These are phyloP conservation scores for Herpetomonas samuelpessoai DNA, from an alignment of 208 protist species.

Conservation along the genomic window DNA sequence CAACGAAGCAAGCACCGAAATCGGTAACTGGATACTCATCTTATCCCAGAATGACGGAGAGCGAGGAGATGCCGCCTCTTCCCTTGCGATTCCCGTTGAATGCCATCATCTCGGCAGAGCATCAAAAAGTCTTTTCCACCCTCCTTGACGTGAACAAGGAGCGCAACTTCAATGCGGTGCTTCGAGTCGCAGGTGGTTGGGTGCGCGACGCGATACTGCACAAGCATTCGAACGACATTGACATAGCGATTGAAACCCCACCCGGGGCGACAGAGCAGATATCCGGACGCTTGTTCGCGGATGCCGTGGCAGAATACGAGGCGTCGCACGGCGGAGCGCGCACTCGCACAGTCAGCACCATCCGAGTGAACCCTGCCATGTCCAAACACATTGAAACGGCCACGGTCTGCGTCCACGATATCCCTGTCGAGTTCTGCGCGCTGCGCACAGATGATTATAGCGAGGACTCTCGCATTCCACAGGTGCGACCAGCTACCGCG, in stretches of 20 bases:
- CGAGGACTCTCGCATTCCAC: constrained; percentile 89
- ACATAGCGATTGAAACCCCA: constrained; percentile 95
- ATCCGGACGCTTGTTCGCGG: constrained; percentile 91
- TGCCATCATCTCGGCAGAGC: constrained; percentile 42
- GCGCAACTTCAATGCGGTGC: constrained; percentile 47
- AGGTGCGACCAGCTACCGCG: constrained; percentile 70
- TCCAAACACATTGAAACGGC: constrained; percentile 99
- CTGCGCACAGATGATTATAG: constrained; percentile 94
- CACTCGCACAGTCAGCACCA: constrained; percentile 87
- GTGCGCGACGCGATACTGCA: constrained; percentile 96
- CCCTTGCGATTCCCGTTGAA: constrained; percentile 37
- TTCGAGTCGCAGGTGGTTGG: constrained; percentile 97
- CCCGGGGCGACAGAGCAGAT: constrained; percentile 18
- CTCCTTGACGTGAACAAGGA: constrained; percentile 73
- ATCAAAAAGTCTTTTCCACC: constrained; percentile 81
- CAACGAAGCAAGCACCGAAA: no score
- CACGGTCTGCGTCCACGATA: constrained; percentile 85
- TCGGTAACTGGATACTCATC: no score
- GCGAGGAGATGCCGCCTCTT: constrained; percentile 2
- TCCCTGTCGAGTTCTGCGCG: constrained; percentile 96
- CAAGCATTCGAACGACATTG: constrained; percentile 95
- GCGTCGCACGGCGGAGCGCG: constrained; percentile 25
- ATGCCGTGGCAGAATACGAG: constrained; percentile 76
- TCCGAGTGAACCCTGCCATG: constrained; percentile 95
- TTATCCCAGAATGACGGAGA: no score